These are phyloP conservation scores for Fagus crenata DNA, from an alignment of 306 rosid species.

Conservation along the genomic window DNA sequence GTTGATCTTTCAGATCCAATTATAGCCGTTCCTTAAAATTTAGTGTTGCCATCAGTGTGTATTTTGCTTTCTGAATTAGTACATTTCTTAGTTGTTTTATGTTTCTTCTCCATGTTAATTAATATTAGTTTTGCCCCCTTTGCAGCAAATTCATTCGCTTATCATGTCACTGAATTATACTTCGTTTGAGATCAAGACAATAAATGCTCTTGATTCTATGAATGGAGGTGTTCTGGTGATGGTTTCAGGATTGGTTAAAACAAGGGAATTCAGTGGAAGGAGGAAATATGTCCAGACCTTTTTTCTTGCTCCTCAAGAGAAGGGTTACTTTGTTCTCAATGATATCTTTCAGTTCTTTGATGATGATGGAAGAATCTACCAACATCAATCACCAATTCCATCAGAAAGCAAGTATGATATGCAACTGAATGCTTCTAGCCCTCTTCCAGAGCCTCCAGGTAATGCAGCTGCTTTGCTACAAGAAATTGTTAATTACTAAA, in stretches of 20 bases:
- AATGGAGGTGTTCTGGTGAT: conserved; percentile 81
- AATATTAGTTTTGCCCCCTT: not conserved
- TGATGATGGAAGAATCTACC: conserved; percentile 55
- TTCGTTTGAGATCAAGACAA: conserved; percentile 77
- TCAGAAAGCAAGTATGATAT: conserved; percentile 53
- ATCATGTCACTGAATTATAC: conserved; percentile 62
- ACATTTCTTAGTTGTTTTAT: not conserved
- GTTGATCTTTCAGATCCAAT: not conserved
- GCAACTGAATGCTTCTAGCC: conserved; percentile 51
- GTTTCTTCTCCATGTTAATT: conserved; percentile 10
- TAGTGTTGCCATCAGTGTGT: not conserved
- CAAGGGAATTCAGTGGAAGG: conserved; percentile 56
- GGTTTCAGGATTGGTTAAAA: conserved; percentile 82
- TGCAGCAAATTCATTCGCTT: conserved; percentile 79
- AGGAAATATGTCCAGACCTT: conserved; percentile 85
- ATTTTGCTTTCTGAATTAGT: not conserved
- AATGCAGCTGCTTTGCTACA: conserved; percentile 15
- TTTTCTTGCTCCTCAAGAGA: conserved; percentile 93
- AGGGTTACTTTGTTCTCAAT: conserved; percentile 81
- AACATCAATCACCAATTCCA: conserved; percentile 38
- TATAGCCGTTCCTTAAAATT: not conserved
- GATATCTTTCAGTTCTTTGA: conserved; percentile 79
- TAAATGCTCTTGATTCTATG: conserved; percentile 87
- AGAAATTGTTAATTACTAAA: not conserved
- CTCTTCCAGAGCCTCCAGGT: conserved; percentile 73